These are phyloP conservation scores for Cyclotella cryptica DNA, from an alignment of 108 stramenopile genomes.

Conservation along the genomic window DNA sequence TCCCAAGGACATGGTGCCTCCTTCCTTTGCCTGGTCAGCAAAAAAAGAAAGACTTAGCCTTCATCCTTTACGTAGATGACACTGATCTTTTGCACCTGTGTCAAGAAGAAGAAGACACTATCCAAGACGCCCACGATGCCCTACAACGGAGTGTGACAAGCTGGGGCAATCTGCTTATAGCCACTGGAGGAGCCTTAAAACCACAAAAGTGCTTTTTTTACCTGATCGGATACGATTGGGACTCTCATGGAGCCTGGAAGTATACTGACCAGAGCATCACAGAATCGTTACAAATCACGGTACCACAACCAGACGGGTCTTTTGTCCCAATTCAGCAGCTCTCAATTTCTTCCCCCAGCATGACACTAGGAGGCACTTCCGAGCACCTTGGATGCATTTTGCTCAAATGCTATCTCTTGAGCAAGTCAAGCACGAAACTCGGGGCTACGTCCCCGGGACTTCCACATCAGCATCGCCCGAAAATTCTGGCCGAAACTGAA, in stretches of 20 bases:
- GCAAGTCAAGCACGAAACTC: slow-evolving; percentile 5
- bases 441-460: no score
- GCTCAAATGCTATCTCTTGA: not conserved
- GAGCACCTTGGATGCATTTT: no score
- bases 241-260: slow-evolving; percentile 2
- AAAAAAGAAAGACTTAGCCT: not conserved
- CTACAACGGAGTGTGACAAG: not conserved
- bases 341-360: not conserved
- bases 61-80: slow-evolving; percentile 4
- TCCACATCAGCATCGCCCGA: not conserved
- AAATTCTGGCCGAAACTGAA: slow-evolving; percentile 10
- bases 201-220: no score
- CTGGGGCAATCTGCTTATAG: slow-evolving; percentile 20
- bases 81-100: no score
- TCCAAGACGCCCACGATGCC: no score
- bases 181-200: no score
- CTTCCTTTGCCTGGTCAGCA: slow-evolving; percentile 7
- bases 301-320: not conserved
- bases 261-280: not conserved
- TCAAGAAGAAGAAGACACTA: not conserved
- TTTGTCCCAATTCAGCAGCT: not conserved
- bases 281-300: no score
- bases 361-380: no score
- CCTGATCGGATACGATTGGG: no score
- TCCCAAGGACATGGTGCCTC: no score